Percentiles rank a stretch among this genome's conserved stretches.
These are phyloP conservation scores for Cryphonectria nitschkei DNA, from an alignment of 2,329 filamentous ascomycete species.

Conservation along the genomic window DNA sequence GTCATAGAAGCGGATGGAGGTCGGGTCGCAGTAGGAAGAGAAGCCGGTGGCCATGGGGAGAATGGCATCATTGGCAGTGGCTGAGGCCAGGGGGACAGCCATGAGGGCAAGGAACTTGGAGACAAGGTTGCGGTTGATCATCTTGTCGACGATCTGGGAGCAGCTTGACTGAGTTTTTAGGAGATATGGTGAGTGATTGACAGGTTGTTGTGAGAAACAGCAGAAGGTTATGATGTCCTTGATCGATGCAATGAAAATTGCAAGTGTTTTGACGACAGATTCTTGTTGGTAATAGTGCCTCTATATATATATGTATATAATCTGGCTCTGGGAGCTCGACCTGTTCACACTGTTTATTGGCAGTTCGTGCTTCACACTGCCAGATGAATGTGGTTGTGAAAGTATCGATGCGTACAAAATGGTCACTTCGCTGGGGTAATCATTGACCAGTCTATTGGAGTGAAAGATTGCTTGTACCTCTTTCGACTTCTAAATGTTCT, in stretches of 20 bases:
- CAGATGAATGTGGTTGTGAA: neutral
- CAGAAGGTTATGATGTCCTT: neutral
- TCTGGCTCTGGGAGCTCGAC: neutral
- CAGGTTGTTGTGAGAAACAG: neutral
- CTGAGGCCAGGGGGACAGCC: neutral
- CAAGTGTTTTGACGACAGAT: neutral
- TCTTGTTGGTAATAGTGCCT: neutral
- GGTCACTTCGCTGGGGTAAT: neutral
- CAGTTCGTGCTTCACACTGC: neutral
- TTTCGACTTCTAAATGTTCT: too few species aligned
- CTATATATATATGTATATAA: neutral
- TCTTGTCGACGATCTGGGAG: neutral
- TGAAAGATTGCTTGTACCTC: neutral
- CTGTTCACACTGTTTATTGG: neutral
- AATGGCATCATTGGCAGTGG: neutral
- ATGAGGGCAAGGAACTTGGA: neutral
- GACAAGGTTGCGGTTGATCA: neutral
- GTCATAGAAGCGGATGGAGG: neutral
- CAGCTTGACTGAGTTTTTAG: neutral
- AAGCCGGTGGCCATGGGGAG: neutral
- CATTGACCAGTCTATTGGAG: neutral
- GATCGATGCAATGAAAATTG: neutral
- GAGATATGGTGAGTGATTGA: neutral
- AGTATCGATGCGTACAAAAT: neutral
- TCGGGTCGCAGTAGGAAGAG: constrained; percentile 8